Conservation (phyloP, 768 basidiomycete species). For the Lentinula aciculospora region DNA sequence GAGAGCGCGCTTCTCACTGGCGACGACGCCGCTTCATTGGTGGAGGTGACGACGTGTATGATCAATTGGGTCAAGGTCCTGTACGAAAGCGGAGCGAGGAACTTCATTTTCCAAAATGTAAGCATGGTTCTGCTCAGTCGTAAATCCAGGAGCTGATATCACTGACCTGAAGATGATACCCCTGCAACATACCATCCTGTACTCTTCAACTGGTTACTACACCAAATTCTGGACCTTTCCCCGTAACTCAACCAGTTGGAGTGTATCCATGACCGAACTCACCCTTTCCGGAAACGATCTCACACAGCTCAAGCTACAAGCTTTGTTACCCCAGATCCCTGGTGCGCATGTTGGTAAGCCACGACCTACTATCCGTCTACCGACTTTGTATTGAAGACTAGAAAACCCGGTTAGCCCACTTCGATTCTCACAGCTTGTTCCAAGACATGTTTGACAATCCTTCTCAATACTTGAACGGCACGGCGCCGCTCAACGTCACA, state of each 20-base stretch:
- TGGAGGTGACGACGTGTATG: slow-evolving; percentile 52
- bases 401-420: slow-evolving; percentile 21
- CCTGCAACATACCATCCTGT: slow-evolving; percentile 42
- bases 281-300: slow-evolving; percentile 28
- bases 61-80: slow-evolving; percentile 54
- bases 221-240: slow-evolving; percentile 43
- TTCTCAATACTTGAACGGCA: slow-evolving; percentile 41
- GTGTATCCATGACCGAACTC: slow-evolving; percentile 32
- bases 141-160: not conserved
- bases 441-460: slow-evolving; percentile 33
- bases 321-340: slow-evolving; percentile 22
- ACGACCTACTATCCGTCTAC: not conserved
- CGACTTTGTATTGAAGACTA: not conserved
- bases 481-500: slow-evolving; percentile 39
- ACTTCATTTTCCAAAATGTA: slow-evolving; percentile 68
- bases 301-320: slow-evolving; percentile 28
- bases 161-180: slow-evolving; percentile 46
- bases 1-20: slow-evolving; percentile 48
- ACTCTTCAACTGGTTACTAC: slow-evolving; percentile 40
- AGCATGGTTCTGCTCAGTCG: slow-evolving; percentile 15
- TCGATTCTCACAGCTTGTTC: slow-evolving; percentile 39
- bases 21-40: slow-evolving; percentile 41
- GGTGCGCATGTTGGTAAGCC: slow-evolving; percentile 41
- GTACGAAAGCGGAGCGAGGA: slow-evolving; percentile 54
- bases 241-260: slow-evolving; percentile 47